Conservation (phyloP, 139 green algal genomes). For the Closterium sp. region DNA sequence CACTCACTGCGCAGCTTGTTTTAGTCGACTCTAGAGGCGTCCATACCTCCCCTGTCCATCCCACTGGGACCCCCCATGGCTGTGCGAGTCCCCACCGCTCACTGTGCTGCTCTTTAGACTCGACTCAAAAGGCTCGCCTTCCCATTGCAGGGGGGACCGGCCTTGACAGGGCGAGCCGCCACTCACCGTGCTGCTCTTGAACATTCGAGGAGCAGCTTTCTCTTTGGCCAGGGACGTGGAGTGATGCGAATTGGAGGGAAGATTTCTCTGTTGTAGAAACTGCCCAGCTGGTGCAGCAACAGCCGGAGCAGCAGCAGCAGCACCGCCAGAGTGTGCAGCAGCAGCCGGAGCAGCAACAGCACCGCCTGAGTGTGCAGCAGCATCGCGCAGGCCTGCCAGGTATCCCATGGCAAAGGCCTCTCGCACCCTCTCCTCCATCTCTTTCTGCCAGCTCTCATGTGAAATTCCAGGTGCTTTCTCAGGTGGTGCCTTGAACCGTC, state of each 20-base stretch:
- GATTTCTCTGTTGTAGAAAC: no score
- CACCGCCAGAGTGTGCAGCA: no score
- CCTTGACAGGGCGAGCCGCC: neutral
- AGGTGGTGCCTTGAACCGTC: neutral
- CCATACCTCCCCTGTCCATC: no score
- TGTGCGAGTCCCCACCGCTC: neutral
- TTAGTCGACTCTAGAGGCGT: no score
- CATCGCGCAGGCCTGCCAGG: neutral
- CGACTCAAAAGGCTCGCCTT: no score
- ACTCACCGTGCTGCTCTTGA: neutral
- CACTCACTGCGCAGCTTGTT: no score
- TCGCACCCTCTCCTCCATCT: neutral
- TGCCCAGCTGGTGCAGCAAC: neutral
- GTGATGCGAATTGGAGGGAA: no score
- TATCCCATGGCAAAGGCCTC: neutral
- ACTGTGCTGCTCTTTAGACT: neutral
- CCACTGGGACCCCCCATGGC: no score
- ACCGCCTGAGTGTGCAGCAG: neutral
- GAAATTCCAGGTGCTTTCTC: neutral
- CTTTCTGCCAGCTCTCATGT: neutral
- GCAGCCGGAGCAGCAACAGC: neutral
- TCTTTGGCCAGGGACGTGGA: no score
- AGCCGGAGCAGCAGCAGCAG: neutral
- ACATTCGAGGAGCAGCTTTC: neutral
- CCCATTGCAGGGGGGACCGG: no score